phyloP scores from a whole-genome alignment of 2,329 filamentous ascomycete species.

The Ceratocystis smalleyi region DNA sequence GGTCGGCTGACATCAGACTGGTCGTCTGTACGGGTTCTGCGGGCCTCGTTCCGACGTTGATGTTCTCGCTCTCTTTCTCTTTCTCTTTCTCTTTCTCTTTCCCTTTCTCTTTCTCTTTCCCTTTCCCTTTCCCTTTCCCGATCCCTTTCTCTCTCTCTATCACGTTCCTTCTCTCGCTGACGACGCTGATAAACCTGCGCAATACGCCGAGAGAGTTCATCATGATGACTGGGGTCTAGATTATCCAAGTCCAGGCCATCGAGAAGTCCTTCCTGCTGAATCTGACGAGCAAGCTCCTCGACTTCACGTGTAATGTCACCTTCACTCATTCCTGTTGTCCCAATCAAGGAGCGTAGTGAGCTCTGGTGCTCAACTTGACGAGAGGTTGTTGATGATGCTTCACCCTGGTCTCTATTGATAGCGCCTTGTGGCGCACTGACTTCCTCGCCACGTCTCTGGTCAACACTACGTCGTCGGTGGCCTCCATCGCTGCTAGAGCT shows the following conservation, averaged over 20 bases:
- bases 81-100: neutral
- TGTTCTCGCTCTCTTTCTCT: conserved; percentile 12
- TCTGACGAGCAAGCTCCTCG: conserved; percentile 76
- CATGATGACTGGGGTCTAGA: conserved; percentile 67
- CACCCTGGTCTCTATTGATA: neutral
- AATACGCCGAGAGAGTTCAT: conserved; percentile 79
- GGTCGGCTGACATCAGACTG: conserved; percentile 15
- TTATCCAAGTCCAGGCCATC: conserved; percentile 83
- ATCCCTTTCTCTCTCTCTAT: conserved; percentile 19
- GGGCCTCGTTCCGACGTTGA: conserved; percentile 5
- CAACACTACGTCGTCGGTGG: conserved; percentile 8
- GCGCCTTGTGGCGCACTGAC: neutral
- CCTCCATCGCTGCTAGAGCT: neutral
- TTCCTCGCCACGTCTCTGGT: conserved; percentile 1
- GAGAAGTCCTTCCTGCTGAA: conserved; percentile 70
- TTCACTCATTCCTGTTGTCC: conserved; percentile 59
- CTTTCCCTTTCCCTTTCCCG: conserved; percentile 31
- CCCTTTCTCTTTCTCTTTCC: neutral
- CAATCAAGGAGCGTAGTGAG: conserved; percentile 71
- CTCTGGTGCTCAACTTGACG: conserved; percentile 75
- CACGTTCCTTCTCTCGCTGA: conserved; percentile 39
- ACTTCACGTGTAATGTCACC: conserved; percentile 77
- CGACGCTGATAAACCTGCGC: conserved; percentile 72
- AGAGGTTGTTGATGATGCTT: conserved; percentile 12
- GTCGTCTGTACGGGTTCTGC: neutral